These are phyloP conservation scores for Lactarius vividus DNA, from an alignment of 768 basidiomycete species.

Conservation along the genomic window DNA sequence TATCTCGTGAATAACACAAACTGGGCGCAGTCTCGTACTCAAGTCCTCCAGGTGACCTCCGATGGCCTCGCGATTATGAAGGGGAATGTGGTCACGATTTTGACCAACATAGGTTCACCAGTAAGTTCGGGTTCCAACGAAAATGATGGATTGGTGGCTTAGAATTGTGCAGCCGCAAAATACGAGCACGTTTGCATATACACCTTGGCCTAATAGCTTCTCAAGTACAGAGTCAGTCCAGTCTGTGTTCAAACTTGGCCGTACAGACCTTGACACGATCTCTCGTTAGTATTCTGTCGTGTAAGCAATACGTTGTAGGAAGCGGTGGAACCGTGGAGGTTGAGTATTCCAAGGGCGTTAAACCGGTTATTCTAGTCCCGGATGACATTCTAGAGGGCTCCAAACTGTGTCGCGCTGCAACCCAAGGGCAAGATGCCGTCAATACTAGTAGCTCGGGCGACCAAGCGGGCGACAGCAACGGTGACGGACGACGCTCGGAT, in stretches of 20 bases:
- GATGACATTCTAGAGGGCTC: conserved; percentile 36
- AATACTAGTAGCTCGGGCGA: not conserved
- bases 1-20: conserved; percentile 50
- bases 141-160: not conserved
- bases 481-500: not conserved
- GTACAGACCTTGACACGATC: conserved; percentile 10
- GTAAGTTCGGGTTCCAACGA: conserved; percentile 38
- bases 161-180: conserved; percentile 48
- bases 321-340: conserved; percentile 59
- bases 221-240: conserved; percentile 54
- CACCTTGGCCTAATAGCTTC: conserved; percentile 48
- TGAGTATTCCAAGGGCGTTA: conserved; percentile 62
- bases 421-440: not conserved
- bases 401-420: conserved; percentile 35
- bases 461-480: not conserved
- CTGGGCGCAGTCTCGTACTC: conserved; percentile 52
- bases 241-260: not conserved
- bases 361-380: conserved; percentile 55
- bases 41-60: conserved; percentile 50
- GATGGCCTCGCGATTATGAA: conserved; percentile 64
- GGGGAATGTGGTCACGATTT: conserved; percentile 55
- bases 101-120: conserved; percentile 74
- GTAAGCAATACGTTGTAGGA: conserved; percentile 66
- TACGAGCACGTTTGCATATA: conserved; percentile 54
- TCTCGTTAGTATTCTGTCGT: conserved; percentile 55